These are phyloP conservation scores for Tricholomella constricta DNA, from an alignment of 768 basidiomycete genomes.

Conservation along the genomic window DNA sequence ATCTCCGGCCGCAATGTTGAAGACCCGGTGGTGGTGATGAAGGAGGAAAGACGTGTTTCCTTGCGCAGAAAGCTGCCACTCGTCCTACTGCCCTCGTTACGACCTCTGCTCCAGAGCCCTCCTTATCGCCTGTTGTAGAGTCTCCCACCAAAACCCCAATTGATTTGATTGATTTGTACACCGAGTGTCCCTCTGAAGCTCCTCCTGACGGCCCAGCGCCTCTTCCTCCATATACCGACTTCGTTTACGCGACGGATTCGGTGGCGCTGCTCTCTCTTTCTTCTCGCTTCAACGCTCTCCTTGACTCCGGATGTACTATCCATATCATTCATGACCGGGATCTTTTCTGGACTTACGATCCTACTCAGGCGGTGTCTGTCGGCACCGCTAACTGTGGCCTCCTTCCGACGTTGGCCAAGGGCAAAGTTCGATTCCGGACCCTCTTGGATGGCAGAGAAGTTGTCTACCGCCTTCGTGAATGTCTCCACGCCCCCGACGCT, in stretches of 20 bases:
- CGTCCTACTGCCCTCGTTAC: too few species aligned
- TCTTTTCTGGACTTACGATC: constrained; percentile 18
- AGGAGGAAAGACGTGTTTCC: background rate
- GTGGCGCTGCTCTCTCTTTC: background rate
- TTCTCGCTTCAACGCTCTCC: constrained; percentile 6
- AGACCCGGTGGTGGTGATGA: background rate
- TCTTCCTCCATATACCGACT: background rate
- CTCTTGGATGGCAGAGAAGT: background rate
- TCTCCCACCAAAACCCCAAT: background rate
- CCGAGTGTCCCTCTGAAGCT: background rate
- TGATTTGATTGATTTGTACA: background rate
- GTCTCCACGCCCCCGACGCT: constrained; percentile 25
- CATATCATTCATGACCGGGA: constrained; percentile 19
- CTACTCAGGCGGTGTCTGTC: background rate
- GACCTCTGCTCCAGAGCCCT: too few species aligned
- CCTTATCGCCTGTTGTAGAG: background rate
- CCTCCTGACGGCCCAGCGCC: background rate
- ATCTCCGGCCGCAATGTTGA: background rate
- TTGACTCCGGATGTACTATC: constrained; percentile 25
- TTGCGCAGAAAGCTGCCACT: too few species aligned
- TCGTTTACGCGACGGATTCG: background rate
- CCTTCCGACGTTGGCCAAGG: constrained; percentile 7
- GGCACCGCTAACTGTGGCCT: constrained; percentile 22
- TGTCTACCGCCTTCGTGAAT: constrained; percentile 14
- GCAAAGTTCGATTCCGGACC: constrained; percentile 13